These are phyloP conservation scores for Pascua guehoae DNA, from an alignment of 1,284 basidiomycete genomes.

Conservation along the genomic window DNA sequence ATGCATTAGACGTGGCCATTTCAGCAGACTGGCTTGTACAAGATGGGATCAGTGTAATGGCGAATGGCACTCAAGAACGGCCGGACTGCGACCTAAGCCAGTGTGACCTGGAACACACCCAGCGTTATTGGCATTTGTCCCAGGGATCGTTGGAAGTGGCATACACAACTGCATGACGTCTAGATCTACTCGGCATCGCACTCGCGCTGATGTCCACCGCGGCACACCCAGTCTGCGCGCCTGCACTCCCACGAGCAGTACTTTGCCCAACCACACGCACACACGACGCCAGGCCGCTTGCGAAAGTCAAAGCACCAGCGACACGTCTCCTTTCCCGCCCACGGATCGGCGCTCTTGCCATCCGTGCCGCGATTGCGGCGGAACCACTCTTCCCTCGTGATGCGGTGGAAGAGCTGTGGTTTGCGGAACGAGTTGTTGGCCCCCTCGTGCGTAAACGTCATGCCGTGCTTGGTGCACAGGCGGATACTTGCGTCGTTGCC, in stretches of 20 bases:
- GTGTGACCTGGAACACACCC: too few species aligned
- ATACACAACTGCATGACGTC: neutral
- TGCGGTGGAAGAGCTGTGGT: slow-evolving; percentile 38
- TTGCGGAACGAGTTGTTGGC: slow-evolving; percentile 26
- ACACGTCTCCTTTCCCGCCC: slow-evolving; percentile 37
- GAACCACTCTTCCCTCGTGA: slow-evolving; percentile 39
- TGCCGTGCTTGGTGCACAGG: slow-evolving; percentile 34
- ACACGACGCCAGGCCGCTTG: slow-evolving; percentile 18
- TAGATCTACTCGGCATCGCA: slow-evolving; percentile 17
- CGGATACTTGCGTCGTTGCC: slow-evolving; percentile 38
- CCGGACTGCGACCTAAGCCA: too few species aligned
- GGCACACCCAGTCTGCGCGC: slow-evolving; percentile 38
- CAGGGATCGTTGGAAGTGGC: too few species aligned
- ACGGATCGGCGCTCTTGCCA: slow-evolving; percentile 16
- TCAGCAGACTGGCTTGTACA: too few species aligned
- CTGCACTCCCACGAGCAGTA: slow-evolving; percentile 47
- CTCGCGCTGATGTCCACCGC: slow-evolving; percentile 37
- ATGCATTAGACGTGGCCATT: too few species aligned
- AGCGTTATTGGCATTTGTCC: too few species aligned
- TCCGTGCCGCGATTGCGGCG: slow-evolving; percentile 19
- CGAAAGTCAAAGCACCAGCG: slow-evolving; percentile 44
- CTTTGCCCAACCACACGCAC: slow-evolving; percentile 41
- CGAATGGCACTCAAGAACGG: too few species aligned
- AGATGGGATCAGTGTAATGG: too few species aligned
- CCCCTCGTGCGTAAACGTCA: slow-evolving; percentile 26